These are phyloP conservation scores for Physaria fendleri DNA, from an alignment of 345 rosid genomes.

Conservation along the genomic window DNA sequence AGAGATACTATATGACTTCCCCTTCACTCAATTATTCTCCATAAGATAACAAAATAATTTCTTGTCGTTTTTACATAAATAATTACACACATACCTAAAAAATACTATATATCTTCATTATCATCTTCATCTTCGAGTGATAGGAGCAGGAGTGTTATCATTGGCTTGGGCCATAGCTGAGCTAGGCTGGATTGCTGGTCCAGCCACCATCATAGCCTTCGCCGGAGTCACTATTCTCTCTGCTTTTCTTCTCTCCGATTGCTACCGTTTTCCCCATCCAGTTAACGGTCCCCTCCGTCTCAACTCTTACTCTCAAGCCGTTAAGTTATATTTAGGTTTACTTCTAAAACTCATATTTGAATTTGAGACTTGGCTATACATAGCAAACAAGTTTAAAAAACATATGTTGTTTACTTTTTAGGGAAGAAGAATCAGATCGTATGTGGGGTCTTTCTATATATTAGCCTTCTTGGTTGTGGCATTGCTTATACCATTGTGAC, in stretches of 20 bases:
- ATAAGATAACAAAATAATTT: background rate
- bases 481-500: slow-evolving; percentile 63
- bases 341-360: background rate
- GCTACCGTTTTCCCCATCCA: slow-evolving; percentile 50
- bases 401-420: background rate
- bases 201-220: slow-evolving; percentile 37
- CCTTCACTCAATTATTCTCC: background rate
- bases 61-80: background rate
- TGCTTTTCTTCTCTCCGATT: slow-evolving; percentile 40
- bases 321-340: slow-evolving; percentile 44
- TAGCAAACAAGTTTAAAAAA: background rate
- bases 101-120: background rate
- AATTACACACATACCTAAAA: background rate
- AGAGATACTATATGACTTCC: background rate
- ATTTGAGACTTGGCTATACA: background rate
- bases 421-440: slow-evolving; percentile 21
- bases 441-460: slow-evolving; percentile 55
- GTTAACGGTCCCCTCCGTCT: slow-evolving; percentile 37
- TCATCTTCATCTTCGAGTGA: slow-evolving; percentile 42
- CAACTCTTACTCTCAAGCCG: slow-evolving; percentile 46
- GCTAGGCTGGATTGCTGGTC: slow-evolving; percentile 73
- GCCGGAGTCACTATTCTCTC: slow-evolving; percentile 44
- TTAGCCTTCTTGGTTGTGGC: slow-evolving; percentile 38
- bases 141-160: slow-evolving; percentile 74
- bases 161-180: slow-evolving; percentile 66